These are phyloP conservation scores for Neurospora discreta DNA, from an alignment of 495 filamentous ascomycete genomes.

Conservation along the genomic window DNA sequence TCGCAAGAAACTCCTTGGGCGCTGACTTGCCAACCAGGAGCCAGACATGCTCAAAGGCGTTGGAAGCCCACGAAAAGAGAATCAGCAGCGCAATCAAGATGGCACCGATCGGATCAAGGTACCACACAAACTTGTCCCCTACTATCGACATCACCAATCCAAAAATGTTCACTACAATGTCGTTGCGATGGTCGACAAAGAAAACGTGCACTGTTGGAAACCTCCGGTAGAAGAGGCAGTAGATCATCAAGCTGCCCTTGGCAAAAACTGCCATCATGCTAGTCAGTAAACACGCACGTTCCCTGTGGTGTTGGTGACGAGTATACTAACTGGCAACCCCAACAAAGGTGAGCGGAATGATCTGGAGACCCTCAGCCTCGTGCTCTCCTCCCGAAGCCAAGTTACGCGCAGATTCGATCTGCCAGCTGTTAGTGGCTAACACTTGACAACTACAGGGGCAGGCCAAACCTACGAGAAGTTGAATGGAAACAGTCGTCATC, in stretches of 20 bases:
- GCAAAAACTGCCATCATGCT: conserved; percentile 29
- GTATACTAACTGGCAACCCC: conserved; percentile 35
- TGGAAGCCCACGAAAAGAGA: conserved; percentile 42
- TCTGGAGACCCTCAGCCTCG: conserved; percentile 30
- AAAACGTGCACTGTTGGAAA: conserved; percentile 46
- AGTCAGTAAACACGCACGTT: not conserved
- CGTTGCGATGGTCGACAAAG: conserved; percentile 46
- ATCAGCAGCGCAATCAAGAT: conserved; percentile 45
- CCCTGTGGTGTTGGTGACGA: not conserved
- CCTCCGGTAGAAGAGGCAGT: conserved; percentile 38
- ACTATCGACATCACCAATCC: conserved; percentile 44
- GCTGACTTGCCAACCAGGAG: conserved; percentile 43
- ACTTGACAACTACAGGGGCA: not conserved
- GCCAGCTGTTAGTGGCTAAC: not conserved
- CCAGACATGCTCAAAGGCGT: conserved; percentile 48
- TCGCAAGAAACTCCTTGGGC: conserved; percentile 42
- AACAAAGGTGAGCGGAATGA: conserved; percentile 42
- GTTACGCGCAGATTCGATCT: conserved; percentile 39
- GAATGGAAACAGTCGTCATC: conserved; percentile 46
- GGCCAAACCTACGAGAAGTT: conserved; percentile 33
- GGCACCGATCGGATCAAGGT: conserved; percentile 43
- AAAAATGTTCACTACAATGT: conserved; percentile 44
- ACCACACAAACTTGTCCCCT: conserved; percentile 43
- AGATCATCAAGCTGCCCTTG: conserved; percentile 38
- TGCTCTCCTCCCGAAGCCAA: conserved; percentile 27